These are phyloP conservation scores for Lachancea waltii DNA, from an alignment of 805 yeast species.

Conservation along the genomic window DNA sequence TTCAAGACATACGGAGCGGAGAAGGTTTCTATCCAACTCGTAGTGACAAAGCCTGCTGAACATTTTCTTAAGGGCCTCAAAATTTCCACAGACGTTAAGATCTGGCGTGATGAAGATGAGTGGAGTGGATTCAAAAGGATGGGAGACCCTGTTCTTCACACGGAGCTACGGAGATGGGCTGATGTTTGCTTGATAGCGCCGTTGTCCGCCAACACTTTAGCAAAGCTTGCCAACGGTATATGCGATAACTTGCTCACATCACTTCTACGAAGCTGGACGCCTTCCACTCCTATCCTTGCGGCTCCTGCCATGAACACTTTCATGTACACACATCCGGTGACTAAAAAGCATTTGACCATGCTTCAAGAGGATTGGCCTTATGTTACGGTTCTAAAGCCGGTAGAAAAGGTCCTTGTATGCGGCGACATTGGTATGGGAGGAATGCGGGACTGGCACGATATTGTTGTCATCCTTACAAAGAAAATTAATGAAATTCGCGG, in stretches of 20 bases:
- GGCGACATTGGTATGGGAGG: conserved; percentile 93
- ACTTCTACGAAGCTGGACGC: conserved; percentile 73
- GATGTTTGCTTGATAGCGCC: conserved; percentile 74
- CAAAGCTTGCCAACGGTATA: conserved; percentile 68
- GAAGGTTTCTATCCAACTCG: conserved; percentile 74
- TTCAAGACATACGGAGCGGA: conserved; percentile 70
- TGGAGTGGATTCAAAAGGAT: conserved; percentile 50
- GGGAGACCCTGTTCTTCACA: conserved; percentile 73
- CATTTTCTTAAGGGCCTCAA: conserved; percentile 60
- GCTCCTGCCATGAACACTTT: conserved; percentile 89
- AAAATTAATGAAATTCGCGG: conserved; percentile 29
- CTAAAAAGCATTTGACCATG: conserved; percentile 60
- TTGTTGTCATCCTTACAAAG: conserved; percentile 52
- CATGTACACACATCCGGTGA: conserved; percentile 72
- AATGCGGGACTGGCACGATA: conserved; percentile 82
- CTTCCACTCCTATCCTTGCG: conserved; percentile 59
- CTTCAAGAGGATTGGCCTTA: conserved; percentile 67
- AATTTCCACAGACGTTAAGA: conserved; percentile 66
- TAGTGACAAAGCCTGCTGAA: conserved; percentile 70
- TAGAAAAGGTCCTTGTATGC: conserved; percentile 70
- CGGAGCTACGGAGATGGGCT: conserved; percentile 89
- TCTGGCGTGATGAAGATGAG: conserved; percentile 81
- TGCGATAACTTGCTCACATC: conserved; percentile 72
- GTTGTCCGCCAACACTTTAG: conserved; percentile 69
- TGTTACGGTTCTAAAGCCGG: conserved; percentile 69